A percentile compares a stretch with the other conserved stretches of the same genome.
phyloP scores from a whole-genome alignment of 2,329 filamentous ascomycete genomes.

The Ceratocystis smalleyi region DNA sequence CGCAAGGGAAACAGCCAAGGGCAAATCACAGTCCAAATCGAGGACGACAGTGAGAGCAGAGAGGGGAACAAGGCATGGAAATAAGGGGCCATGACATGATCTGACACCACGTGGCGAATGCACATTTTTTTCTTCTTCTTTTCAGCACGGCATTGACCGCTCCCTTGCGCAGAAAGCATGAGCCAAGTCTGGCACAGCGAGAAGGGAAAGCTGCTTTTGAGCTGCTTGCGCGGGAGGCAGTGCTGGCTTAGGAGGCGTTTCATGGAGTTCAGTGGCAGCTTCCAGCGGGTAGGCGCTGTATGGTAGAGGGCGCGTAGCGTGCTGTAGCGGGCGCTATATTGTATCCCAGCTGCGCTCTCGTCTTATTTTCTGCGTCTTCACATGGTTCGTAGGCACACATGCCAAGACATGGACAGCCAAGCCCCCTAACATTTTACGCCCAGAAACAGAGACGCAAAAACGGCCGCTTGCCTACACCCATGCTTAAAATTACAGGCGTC shows the following conservation, averaged over 20 bases:
- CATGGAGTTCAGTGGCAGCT: neutral
- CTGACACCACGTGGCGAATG: slow-evolving; percentile 2
- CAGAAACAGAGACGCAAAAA: neutral
- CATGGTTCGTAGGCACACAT: neutral
- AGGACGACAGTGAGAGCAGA: neutral
- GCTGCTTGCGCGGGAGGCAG: neutral
- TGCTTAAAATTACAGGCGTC: neutral
- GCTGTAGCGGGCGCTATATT: neutral
- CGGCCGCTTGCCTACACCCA: neutral
- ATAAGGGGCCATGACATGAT: neutral
- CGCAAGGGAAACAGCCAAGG: neutral
- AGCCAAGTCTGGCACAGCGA: neutral
- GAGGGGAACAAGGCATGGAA: neutral
- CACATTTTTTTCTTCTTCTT: neutral
- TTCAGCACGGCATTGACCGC: slow-evolving; percentile 1
- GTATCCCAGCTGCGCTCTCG: neutral
- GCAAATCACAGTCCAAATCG: neutral
- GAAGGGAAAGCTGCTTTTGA: neutral
- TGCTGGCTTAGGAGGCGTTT: neutral
- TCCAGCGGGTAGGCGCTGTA: neutral
- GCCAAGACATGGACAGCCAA: neutral
- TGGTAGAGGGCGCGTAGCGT: neutral
- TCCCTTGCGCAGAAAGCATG: neutral
- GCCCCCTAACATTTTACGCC: neutral
- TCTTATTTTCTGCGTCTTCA: neutral